Percentiles rank a stretch among this genome's conserved stretches.
phyloP scores from a whole-genome alignment of 2,329 filamentous ascomycete genomes.

The Didymellaceae sp. region DNA sequence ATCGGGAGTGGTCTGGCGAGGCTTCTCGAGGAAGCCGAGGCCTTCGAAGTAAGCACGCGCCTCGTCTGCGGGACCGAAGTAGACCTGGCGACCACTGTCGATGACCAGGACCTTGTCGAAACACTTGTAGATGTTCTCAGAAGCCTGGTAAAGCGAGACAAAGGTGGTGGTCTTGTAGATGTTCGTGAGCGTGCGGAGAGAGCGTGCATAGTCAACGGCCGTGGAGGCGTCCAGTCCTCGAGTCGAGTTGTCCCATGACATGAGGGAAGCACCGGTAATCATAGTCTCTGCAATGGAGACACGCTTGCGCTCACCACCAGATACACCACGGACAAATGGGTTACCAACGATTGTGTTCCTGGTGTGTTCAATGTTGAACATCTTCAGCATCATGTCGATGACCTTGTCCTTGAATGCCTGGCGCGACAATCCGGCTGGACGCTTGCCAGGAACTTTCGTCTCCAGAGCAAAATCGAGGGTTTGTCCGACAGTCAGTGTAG shows the following conservation, averaged over 20 bases:
- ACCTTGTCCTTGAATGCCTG: conserved; percentile 78
- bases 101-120: conserved; percentile 89
- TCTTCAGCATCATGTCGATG: conserved; percentile 76
- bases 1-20: conserved; percentile 80
- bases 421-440: conserved; percentile 75
- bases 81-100: conserved; percentile 76
- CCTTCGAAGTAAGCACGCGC: conserved; percentile 78
- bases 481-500: conserved; percentile 85
- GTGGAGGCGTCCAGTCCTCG: conserved; percentile 58
- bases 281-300: conserved; percentile 86
- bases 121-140: conserved; percentile 78
- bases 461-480: conserved; percentile 86
- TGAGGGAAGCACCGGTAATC: conserved; percentile 72
- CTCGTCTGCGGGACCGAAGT: conserved; percentile 71
- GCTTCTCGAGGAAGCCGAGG: conserved; percentile 76
- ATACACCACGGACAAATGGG: conserved; percentile 76
- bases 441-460: conserved; percentile 81
- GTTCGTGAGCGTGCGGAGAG: conserved; percentile 70
- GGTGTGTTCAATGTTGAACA: conserved; percentile 95
- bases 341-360: conserved; percentile 85
- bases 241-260: conserved; percentile 66
- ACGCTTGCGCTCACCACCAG: conserved; percentile 79
- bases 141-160: conserved; percentile 85
- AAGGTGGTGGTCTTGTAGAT: conserved; percentile 85
- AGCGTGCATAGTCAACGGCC: conserved; percentile 57